phyloP scores from a whole-genome alignment of 2,329 filamentous ascomycete species.

The Cladosporium sp. region DNA sequence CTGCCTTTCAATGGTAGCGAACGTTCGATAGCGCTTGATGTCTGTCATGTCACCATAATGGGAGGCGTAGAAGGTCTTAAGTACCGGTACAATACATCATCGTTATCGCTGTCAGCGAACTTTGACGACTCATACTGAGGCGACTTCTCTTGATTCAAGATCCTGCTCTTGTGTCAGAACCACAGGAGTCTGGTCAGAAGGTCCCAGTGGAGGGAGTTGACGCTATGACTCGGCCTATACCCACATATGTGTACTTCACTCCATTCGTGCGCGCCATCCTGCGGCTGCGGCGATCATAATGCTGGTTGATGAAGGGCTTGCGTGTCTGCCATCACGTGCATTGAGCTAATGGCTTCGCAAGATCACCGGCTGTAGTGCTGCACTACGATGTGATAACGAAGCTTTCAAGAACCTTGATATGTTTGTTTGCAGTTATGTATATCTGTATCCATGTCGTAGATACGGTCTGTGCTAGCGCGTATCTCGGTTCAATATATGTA shows the following conservation, averaged over 20 bases:
- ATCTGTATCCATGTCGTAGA: neutral
- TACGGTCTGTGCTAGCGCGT: neutral
- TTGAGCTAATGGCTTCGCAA: neutral
- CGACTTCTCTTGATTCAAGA: neutral
- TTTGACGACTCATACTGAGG: neutral
- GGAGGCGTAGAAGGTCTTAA: neutral
- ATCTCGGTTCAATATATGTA: neutral
- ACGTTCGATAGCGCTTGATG: conserved; percentile 1
- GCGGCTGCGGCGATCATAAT: conserved; percentile 7
- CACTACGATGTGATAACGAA: neutral
- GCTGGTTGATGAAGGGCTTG: conserved; percentile 4
- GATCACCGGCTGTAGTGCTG: neutral
- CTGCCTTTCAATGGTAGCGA: neutral
- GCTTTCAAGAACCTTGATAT: neutral
- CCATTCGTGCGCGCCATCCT: neutral
- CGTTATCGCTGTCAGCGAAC: neutral
- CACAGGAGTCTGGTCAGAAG: neutral
- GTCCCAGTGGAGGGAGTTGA: neutral
- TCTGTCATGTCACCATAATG: neutral
- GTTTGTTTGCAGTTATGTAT: neutral
- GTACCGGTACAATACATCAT: conserved; percentile 2
- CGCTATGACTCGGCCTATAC: neutral
- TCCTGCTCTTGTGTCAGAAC: neutral
- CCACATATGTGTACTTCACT: neutral
- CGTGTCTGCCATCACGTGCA: neutral